Conservation (phyloP, 352 stramenopile species). For the Phytophthora hibernalis region DNA sequence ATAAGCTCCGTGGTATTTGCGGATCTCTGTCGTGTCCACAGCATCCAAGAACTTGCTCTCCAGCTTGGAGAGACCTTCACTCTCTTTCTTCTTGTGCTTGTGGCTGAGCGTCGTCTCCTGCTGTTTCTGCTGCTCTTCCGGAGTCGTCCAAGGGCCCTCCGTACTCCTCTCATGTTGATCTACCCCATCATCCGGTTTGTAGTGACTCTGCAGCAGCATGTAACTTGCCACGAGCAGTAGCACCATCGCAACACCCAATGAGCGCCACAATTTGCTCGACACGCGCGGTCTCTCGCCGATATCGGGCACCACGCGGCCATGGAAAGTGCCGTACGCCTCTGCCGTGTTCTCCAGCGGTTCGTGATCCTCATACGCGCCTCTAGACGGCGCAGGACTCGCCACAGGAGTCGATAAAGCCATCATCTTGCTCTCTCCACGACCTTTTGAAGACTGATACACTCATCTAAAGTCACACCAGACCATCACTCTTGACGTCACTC, state of each 20-base stretch:
- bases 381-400: background rate
- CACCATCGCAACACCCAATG: slow-evolving; percentile 16
- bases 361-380: slow-evolving; percentile 1
- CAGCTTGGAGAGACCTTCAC: slow-evolving; percentile 30
- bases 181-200: slow-evolving; percentile 2
- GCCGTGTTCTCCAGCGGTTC: slow-evolving; percentile 8
- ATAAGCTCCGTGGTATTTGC: slow-evolving; percentile 38
- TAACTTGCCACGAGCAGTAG: slow-evolving; percentile 30
- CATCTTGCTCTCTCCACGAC: slow-evolving; percentile 12
- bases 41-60: slow-evolving; percentile 33
- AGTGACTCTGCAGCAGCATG: slow-evolving; percentile 30
- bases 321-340: slow-evolving; percentile 32
- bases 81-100: slow-evolving; percentile 23
- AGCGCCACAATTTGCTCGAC: slow-evolving; percentile 21
- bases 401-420: slow-evolving; percentile 29
- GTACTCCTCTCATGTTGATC: background rate
- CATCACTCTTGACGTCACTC: slow-evolving; percentile 25
- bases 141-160: background rate
- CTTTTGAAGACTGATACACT: slow-evolving; percentile 27
- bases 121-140: slow-evolving; percentile 1
- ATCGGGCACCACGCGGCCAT: slow-evolving; percentile 17
- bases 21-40: slow-evolving; percentile 35
- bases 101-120: slow-evolving; percentile 20
- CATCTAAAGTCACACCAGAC: slow-evolving; percentile 20
- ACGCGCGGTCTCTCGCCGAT: slow-evolving; percentile 9